phyloP scores from a whole-genome alignment of 2,329 filamentous ascomycete species.

The Exophiala calicioides region DNA sequence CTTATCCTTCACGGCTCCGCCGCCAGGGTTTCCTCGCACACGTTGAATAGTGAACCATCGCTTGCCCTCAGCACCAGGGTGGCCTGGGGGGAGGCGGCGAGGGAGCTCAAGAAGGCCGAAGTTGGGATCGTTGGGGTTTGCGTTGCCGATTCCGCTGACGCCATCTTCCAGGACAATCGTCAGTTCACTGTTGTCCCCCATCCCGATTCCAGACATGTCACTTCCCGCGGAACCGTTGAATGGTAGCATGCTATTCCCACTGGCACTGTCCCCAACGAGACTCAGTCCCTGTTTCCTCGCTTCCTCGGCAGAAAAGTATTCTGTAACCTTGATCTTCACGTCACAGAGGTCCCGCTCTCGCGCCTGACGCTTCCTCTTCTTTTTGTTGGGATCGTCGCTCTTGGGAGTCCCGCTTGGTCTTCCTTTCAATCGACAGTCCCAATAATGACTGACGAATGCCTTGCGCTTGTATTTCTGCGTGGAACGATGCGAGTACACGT shows the following conservation, averaged over 20 bases:
- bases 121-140: conserved; percentile 20
- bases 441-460: conserved; percentile 80
- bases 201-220: conserved; percentile 21
- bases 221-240: conserved; percentile 1
- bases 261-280: conserved; percentile 29
- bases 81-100: conserved; percentile 42
- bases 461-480: conserved; percentile 80
- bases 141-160: conserved; percentile 19
- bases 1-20: conserved; percentile 42
- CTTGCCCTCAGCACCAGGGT: conserved; percentile 53
- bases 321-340: conserved; percentile 83
- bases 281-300: conserved; percentile 21
- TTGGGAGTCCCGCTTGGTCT: conserved; percentile 73
- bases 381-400: conserved; percentile 76
- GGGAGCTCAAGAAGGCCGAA: conserved; percentile 50
- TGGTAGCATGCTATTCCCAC: conserved; percentile 28
- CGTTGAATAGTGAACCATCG: conserved; percentile 74
- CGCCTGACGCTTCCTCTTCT: conserved; percentile 76
- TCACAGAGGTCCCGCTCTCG: conserved; percentile 77
- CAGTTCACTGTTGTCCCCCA: conserved; percentile 32
- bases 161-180: conserved; percentile 29
- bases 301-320: conserved; percentile 64
- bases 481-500: conserved; percentile 80
- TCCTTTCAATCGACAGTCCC: conserved; percentile 80
- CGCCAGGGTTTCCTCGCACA: conserved; percentile 66